phyloP scores from a whole-genome alignment of 768 basidiomycete genomes.

The Glaciozyma martinii region DNA sequence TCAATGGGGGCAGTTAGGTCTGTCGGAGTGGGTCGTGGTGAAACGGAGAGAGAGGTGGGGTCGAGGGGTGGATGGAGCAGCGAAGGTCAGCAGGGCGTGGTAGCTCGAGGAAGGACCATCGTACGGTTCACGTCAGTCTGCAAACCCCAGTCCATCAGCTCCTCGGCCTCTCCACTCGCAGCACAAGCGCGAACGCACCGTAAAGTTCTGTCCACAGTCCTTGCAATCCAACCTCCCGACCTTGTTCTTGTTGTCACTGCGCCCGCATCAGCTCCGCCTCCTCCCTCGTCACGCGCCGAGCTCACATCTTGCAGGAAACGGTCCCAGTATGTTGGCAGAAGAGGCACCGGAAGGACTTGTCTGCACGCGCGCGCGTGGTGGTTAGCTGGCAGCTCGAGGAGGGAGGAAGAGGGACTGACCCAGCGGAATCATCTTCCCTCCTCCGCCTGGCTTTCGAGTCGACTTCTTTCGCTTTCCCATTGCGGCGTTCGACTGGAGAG shows the following conservation, averaged over 20 bases:
- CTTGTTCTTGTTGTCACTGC: slow-evolving; percentile 13
- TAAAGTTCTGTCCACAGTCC: slow-evolving; percentile 23
- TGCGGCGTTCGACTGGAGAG: too few species aligned
- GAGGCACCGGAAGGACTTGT: slow-evolving; percentile 22
- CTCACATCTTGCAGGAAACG: slow-evolving; percentile 22
- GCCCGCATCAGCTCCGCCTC: neutral
- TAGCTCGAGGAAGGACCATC: neutral
- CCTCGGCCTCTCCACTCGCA: neutral
- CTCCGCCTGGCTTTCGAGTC: slow-evolving; percentile 16
- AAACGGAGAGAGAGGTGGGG: neutral
- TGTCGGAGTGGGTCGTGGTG: neutral
- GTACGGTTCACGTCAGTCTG: neutral
- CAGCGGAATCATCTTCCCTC: slow-evolving; percentile 1
- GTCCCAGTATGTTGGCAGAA: slow-evolving; percentile 26
- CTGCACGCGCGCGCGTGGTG: neutral
- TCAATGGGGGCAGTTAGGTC: slow-evolving; percentile 29
- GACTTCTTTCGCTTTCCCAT: slow-evolving; percentile 26
- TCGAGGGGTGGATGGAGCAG: too few species aligned
- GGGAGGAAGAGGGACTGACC: slow-evolving; percentile 2
- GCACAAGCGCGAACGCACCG: neutral
- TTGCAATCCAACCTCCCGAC: slow-evolving; percentile 28
- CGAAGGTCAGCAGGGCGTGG: slow-evolving; percentile 8
- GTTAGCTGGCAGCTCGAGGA: neutral
- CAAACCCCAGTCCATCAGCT: neutral
- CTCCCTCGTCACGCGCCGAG: neutral